Evolutionary conservation across 139 green algal species (phyloP).

Genomic region (Chlorella vulgaris): DNA sequence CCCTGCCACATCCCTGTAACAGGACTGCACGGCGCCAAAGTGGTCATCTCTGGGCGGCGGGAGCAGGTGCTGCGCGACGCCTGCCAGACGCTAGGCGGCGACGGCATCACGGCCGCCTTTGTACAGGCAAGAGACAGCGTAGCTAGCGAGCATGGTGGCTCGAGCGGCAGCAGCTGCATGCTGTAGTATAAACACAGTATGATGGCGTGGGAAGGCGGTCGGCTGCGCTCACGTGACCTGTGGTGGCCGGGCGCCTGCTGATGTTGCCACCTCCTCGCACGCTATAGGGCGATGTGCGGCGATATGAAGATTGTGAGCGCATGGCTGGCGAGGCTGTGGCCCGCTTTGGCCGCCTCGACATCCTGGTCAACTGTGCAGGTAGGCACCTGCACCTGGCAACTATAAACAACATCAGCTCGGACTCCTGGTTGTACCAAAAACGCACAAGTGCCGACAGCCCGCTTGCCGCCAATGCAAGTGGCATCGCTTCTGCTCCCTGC

Average conservation of each 20-base stretch:
- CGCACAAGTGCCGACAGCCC: not conserved
- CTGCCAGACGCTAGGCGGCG: constrained; percentile 35
- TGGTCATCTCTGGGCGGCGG: constrained; percentile 80
- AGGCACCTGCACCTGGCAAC: too few species aligned
- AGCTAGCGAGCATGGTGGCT: not conserved
- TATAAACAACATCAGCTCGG: too few species aligned
- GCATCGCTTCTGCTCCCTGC: too few species aligned
- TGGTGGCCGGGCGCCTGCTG: too few species aligned
- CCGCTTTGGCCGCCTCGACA: constrained; percentile 72
- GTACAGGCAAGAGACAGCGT: constrained; percentile 39
- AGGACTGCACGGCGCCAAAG: constrained; percentile 84
- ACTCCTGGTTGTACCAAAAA: not conserved
- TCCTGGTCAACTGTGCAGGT: constrained; percentile 93
- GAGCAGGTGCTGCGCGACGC: constrained; percentile 74
- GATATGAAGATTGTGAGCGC: constrained; percentile 66
- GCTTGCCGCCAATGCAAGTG: too few species aligned
- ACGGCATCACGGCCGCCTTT: constrained; percentile 63
- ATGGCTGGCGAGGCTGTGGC: constrained; percentile 52
- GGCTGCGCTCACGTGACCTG: too few species aligned
- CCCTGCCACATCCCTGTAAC: constrained; percentile 3
- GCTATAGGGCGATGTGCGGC: constrained; percentile 93
- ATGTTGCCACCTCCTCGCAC: too few species aligned
- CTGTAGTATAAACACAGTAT: too few species aligned
- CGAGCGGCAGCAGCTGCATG: too few species aligned
- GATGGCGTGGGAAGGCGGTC: too few species aligned